A percentile compares a stretch with the other conserved stretches of the same genome.
Conservation (phyloP, 345 rosid genomes). For the Angophora floribunda region DNA sequence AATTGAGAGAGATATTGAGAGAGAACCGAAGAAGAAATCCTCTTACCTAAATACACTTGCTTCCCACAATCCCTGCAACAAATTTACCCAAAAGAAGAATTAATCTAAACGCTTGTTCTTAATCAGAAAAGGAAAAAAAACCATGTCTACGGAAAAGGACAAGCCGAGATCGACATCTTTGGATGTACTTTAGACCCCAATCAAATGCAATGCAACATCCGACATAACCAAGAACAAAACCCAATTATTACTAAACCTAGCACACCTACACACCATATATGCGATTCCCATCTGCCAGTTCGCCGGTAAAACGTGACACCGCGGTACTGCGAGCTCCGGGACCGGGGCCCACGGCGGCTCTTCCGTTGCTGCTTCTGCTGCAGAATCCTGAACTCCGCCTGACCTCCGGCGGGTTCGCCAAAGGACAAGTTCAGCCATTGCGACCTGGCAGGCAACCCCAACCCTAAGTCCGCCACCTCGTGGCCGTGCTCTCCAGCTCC, state of each 20-base stretch:
- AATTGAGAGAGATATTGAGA: neutral
- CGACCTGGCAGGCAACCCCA: slow-evolving; percentile 4
- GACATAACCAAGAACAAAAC: neutral
- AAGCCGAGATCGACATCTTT: neutral
- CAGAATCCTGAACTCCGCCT: slow-evolving; percentile 15
- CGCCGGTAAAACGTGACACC: slow-evolving; percentile 97
- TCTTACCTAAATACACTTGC: slow-evolving; percentile 60
- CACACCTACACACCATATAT: slow-evolving; percentile 58
- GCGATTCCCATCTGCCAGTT: slow-evolving; percentile 99
- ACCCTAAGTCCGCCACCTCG: slow-evolving; percentile 3
- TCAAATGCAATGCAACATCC: neutral
- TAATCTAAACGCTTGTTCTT: neutral
- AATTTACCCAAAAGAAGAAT: neutral
- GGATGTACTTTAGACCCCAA: neutral
- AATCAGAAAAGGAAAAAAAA: neutral
- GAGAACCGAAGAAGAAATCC: neutral
- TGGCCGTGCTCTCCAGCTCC: slow-evolving; percentile 17
- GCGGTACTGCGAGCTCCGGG: slow-evolving; percentile 91
- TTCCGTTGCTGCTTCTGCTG: slow-evolving; percentile 39
- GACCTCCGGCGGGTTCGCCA: slow-evolving; percentile 7
- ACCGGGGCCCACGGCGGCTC: slow-evolving; percentile 93
- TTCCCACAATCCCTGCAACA: slow-evolving; percentile 67
- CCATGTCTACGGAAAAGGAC: neutral
- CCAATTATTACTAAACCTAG: neutral
- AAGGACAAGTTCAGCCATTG: slow-evolving; percentile 43